A percentile compares a stretch with the other conserved stretches of the same genome.
Conservation (phyloP, 169 alveolate genomes). For the Amoebophrya sp. region DNA sequence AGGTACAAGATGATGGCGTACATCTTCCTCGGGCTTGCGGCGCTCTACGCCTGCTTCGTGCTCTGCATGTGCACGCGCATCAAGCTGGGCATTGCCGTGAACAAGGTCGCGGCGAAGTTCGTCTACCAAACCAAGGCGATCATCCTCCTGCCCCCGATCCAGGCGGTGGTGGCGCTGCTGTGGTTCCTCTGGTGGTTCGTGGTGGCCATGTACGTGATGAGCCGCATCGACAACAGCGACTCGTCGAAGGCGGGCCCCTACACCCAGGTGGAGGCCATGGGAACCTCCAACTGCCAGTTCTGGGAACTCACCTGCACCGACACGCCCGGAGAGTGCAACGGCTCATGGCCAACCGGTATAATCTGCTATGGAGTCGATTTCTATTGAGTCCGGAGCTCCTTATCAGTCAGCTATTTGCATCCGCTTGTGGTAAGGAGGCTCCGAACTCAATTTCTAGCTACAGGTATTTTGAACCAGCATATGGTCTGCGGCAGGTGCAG, state of each 20-base stretch:
- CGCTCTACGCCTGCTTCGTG: slow-evolving; percentile 13
- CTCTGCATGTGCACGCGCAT: slow-evolving; percentile 48
- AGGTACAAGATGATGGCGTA: not conserved
- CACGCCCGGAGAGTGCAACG: not conserved
- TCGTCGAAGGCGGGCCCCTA: not conserved
- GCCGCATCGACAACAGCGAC: not conserved
- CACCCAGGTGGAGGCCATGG: not conserved
- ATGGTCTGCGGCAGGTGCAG: no score
- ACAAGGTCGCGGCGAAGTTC: slow-evolving; percentile 57
- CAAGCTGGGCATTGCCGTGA: slow-evolving; percentile 58
- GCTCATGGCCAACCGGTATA: not conserved
- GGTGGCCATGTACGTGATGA: not conserved
- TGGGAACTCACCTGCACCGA: not conserved
- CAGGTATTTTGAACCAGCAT: not conserved
- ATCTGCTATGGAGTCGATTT: not conserved
- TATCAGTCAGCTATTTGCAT: not conserved
- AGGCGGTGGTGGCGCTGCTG: not conserved
- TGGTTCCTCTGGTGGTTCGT: not conserved
- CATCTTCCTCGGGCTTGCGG: not conserved
- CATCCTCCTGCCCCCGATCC: not conserved
- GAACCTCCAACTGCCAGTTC: not conserved
- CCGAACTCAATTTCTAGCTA: not conserved
- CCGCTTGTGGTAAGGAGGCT: not conserved
- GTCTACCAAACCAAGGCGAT: slow-evolving; percentile 35
- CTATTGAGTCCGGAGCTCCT: not conserved